These are phyloP conservation scores for Ascochyta lentis DNA, from an alignment of 2,329 filamentous ascomycete species.

Conservation along the genomic window DNA sequence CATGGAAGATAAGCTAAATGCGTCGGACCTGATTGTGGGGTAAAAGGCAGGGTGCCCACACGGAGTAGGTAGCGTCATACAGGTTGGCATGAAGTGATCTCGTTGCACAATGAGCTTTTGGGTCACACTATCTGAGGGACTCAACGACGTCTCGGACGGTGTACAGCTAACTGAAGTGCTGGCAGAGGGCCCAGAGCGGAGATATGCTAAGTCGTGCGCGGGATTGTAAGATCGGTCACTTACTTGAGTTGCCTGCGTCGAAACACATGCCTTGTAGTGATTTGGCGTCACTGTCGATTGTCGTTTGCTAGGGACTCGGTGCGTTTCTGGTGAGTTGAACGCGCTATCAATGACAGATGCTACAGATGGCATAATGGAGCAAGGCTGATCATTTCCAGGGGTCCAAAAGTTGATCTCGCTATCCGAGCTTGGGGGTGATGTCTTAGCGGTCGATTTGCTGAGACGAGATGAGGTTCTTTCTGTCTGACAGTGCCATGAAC, in stretches of 20 bases:
- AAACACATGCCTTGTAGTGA: not conserved
- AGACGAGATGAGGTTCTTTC: not conserved
- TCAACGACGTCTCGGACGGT: not conserved
- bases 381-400: not conserved
- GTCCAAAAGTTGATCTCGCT: not conserved
- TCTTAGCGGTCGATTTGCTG: constrained; percentile 3
- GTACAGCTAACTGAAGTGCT: not conserved
- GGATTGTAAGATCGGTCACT: not conserved
- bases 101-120: not conserved
- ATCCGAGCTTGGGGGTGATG: constrained; percentile 1
- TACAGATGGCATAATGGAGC: not conserved
- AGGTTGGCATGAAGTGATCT: not conserved
- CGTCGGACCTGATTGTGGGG: not conserved
- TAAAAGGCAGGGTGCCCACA: not conserved
- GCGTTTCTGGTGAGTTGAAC: not conserved
- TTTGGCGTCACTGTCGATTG: not conserved
- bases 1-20: not conserved
- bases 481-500: not conserved
- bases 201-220: not conserved
- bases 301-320: not conserved
- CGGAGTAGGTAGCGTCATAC: not conserved
- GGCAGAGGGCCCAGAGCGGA: not conserved
- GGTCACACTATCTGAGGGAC: not conserved
- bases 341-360: not conserved
- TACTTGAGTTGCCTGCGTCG: not conserved